Conservation (phyloP, 1,284 basidiomycete genomes). For the Veloboletus limbatus region DNA sequence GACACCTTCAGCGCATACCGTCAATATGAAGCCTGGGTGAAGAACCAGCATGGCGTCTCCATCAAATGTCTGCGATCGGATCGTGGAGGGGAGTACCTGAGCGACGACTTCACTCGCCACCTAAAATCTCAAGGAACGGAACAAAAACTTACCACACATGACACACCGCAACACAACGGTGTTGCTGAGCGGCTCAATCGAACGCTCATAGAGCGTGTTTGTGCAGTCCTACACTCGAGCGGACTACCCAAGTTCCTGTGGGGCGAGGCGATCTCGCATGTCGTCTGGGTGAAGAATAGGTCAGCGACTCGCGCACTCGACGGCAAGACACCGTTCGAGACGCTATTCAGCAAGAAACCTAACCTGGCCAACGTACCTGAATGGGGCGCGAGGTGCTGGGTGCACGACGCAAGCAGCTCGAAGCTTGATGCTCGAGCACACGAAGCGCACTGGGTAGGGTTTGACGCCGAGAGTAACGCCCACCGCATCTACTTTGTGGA, state of each 20-base stretch:
- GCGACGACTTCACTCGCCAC: too few relatives aligned
- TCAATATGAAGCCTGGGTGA: too few relatives aligned
- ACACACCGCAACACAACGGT: neutral
- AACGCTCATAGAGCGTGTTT: neutral
- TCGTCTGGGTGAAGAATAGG: neutral
- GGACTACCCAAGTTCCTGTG: conserved; percentile 4
- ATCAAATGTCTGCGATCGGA: too few relatives aligned
- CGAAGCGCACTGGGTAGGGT: neutral
- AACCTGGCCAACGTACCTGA: neutral
- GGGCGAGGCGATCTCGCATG: neutral
- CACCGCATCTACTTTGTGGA: neutral
- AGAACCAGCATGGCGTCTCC: too few relatives aligned
- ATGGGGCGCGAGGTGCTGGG: neutral
- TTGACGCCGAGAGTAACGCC: too few relatives aligned
- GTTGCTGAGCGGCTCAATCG: neutral
- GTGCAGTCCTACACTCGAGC: neutral
- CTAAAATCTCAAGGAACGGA: too few relatives aligned
- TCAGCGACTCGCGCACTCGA: neutral
- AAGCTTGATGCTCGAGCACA: neutral
- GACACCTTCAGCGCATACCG: too few relatives aligned
- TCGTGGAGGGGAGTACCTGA: too few relatives aligned
- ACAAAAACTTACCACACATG: too few relatives aligned
- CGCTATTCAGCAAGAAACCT: neutral
- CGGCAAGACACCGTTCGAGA: neutral
- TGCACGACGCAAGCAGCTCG: neutral